Evolutionary conservation across 1,284 basidiomycete species (phyloP), one percentile per base, ranked within the genome.

Genomic region (Malassezia brasiliensis): DNA sequence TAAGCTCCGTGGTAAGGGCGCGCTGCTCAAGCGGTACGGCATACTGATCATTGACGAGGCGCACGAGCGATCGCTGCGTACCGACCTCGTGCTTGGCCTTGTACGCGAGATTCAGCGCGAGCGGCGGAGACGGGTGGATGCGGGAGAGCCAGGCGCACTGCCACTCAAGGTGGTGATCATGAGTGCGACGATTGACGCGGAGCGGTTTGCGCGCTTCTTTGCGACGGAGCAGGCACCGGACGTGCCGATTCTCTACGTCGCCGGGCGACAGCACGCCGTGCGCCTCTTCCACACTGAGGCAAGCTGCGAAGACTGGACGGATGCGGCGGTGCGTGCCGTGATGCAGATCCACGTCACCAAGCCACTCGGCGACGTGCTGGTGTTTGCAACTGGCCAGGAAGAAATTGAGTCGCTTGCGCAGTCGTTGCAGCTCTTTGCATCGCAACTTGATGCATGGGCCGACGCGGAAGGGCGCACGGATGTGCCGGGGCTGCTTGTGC

Each of bases 361-460:
- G 61, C 83, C 85, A 0, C 79, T 82, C 1, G 93, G 93, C 5
- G 90, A 96, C 70, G 83, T 96, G 11, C 80, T 98, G 37, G 85
- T 96, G 59, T 98, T 98, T 77, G 81, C 96, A 55, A 88, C 91
- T 82, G 88, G 93, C 22, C 90, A 96, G 70, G 93, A 98, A 65
- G 93, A 98, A 67, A 99, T 99, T 58, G 93, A 96, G 72, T 85
- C 81, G 64, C 79, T 96, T 22, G 82, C 62, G 0, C 50, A 60
- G 25, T 63, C 65, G 1, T 54, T 74, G 17, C 60, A 62, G 39
- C 47, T 65, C 22, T 66, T 64, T 45, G 56, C 59, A 0, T 52
- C 56, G 45, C 64, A 69, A 45, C 54, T 69, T 0, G 62, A 65
- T 0, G 53, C 59, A 0, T 69, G 67, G 67, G 64, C 64, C 5